Evolutionary conservation across 2,329 filamentous ascomycete genomes (phyloP).

Genomic region (Blumeriella jaapii): DNA sequence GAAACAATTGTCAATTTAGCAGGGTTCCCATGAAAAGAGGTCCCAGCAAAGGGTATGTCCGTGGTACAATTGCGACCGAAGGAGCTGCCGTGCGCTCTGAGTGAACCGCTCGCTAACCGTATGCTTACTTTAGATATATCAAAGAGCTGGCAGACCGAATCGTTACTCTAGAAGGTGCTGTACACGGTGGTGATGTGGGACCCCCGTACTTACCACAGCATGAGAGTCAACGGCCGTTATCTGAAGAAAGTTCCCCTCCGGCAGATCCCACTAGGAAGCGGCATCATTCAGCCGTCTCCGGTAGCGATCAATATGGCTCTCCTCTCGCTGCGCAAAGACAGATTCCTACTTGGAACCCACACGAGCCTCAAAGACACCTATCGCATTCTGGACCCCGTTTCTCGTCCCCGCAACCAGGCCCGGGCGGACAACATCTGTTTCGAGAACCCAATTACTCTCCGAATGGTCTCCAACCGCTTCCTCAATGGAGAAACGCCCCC

Average conservation of each 20-base stretch:
- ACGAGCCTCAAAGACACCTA: slow-evolving; percentile 18
- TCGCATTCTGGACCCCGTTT: slow-evolving; percentile 11
- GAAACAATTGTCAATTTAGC: slow-evolving; percentile 73
- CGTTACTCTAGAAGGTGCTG: slow-evolving; percentile 69
- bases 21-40: slow-evolving; percentile 80
- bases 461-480: slow-evolving; percentile 21
- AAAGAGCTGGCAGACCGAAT: slow-evolving; percentile 83
- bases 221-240: slow-evolving; percentile 29
- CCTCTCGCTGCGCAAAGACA: slow-evolving; percentile 29
- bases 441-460: slow-evolving; percentile 25
- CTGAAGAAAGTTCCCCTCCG: slow-evolving; percentile 42
- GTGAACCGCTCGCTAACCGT: slow-evolving; percentile 2
- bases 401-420: slow-evolving; percentile 10
- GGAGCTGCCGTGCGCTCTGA: no score
- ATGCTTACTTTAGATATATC: slow-evolving; percentile 55
- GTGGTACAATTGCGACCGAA: no score
- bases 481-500: slow-evolving; percentile 26
- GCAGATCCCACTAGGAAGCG: slow-evolving; percentile 36
- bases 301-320: slow-evolving; percentile 32
- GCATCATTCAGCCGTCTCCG: slow-evolving; percentile 36
- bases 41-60: slow-evolving; percentile 70
- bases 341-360: slow-evolving; percentile 15
- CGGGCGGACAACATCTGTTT: slow-evolving; percentile 12
- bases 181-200: slow-evolving; percentile 41
- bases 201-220: slow-evolving; percentile 31